These are phyloP conservation scores for Pelargonium australe DNA, from an alignment of 441 rosid species.

Conservation along the genomic window DNA sequence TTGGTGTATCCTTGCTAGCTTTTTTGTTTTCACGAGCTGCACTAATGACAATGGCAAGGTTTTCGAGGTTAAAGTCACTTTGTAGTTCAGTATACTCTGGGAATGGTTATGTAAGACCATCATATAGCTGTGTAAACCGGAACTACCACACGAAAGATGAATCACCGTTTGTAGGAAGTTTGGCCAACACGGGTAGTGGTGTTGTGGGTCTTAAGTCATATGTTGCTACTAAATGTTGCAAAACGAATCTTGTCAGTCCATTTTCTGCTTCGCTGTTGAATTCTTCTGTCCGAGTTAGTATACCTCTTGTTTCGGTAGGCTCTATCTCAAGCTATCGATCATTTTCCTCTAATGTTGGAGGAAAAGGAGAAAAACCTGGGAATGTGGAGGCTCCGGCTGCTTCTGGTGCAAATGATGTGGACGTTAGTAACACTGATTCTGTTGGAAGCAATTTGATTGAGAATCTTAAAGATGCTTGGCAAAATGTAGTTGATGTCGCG, in stretches of 20 bases:
- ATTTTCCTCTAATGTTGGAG: slow-evolving; percentile 38
- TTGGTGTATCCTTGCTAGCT: background rate
- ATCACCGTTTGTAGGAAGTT: slow-evolving; percentile 16
- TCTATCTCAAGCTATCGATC: slow-evolving; percentile 26
- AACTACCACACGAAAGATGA: slow-evolving; percentile 14
- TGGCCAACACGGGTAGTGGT: slow-evolving; percentile 13
- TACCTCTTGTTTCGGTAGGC: slow-evolving; percentile 28
- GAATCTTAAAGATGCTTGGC: slow-evolving; percentile 52
- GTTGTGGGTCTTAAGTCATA: slow-evolving; percentile 13
- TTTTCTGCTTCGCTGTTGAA: slow-evolving; percentile 21
- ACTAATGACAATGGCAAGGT: slow-evolving; percentile 40
- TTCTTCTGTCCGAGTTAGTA: slow-evolving; percentile 15
- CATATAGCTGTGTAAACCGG: slow-evolving; percentile 15
- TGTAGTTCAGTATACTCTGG: slow-evolving; percentile 23
- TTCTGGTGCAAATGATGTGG: slow-evolving; percentile 30
- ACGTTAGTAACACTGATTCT: slow-evolving; percentile 24
- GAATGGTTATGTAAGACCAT: slow-evolving; percentile 22
- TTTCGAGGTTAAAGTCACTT: slow-evolving; percentile 36
- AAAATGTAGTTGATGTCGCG: slow-evolving; percentile 33
- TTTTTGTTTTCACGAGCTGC: slow-evolving; percentile 9
- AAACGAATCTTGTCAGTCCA: slow-evolving; percentile 15
- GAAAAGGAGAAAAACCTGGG: slow-evolving; percentile 32
- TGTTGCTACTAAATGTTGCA: slow-evolving; percentile 10
- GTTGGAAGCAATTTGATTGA: slow-evolving; percentile 45
- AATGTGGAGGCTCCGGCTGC: slow-evolving; percentile 29